Base-by-base conservation (phyloP, 202 grass and related monocot genomes). In the Carex sylvatica region DNA sequence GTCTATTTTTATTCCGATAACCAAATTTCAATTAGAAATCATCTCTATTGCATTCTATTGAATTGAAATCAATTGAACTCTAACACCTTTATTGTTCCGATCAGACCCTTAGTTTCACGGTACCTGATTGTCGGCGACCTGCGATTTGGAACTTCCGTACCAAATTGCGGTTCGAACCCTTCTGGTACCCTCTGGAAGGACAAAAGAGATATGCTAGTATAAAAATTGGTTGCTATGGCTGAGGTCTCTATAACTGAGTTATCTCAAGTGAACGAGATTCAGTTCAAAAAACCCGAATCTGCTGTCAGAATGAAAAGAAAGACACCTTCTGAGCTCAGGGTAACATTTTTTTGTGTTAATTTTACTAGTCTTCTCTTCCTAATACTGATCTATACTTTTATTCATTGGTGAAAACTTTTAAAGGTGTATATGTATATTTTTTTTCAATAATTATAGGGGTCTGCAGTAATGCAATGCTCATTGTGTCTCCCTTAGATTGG, bases 281-380 rank as follows among this genome's bases (percentile, higher is more conserved):
- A 86, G 35, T 83, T 92, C 24, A 83, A 84, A 84, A 90, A 80
- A 86, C 23, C 62, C 0, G 15, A 33, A 14, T 65, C 51, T 56
- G 73, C 61, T 67, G 65, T 70, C 5, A 91, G 81, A 67, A 92
- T 91, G 88, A 97, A 97, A 88, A 82, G 94, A 84, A 97, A 97
- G 88, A 97, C 94, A 0, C 94, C 94, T 15, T 97, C 88, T 0
- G 88, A 97, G 54, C 87, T 97, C 9, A 89, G 94, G 61, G 94
- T 94, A 89, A 87, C 28, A n/a, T 28, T 56, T 16, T 19, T 51
- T 49, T 35, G 51, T 33, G 4, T 14, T 16, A 69, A 44, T 38
- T 16, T 74, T 35, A 51, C 5, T 74, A 51, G 3, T 40, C 15
- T 40, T 49, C 78, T 62, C 1, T 52, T 71, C 2, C 53, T 44